phyloP scores from a whole-genome alignment of 805 yeast genomes.

The Starmerella etchellsii region DNA sequence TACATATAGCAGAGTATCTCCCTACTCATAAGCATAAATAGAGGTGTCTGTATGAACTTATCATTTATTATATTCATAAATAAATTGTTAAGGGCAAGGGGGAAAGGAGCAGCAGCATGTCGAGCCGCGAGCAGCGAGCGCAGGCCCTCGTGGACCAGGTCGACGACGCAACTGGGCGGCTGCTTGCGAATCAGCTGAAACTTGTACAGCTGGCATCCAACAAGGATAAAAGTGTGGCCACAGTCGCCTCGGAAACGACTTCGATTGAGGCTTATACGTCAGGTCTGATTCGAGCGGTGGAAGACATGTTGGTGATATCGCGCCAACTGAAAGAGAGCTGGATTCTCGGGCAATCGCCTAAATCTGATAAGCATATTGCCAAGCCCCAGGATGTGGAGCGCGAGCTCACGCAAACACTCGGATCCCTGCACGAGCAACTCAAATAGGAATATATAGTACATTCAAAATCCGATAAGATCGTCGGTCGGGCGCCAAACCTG shows the following conservation, averaged over 20 bases:
- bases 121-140: conserved; percentile 18
- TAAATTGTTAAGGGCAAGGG: too few species aligned
- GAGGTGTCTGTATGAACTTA: too few species aligned
- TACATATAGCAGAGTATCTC: too few species aligned
- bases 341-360: conserved; percentile 29
- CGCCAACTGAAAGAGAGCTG: conserved; percentile 33
- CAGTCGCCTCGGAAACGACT: conserved; percentile 30
- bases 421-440: not conserved
- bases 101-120: conserved; percentile 1
- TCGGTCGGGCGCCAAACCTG: conserved; percentile 66
- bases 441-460: not conserved
- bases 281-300: conserved; percentile 28
- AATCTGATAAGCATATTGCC: not conserved
- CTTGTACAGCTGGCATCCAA: conserved; percentile 19
- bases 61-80: too few species aligned
- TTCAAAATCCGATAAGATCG: not conserved
- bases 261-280: conserved; percentile 30
- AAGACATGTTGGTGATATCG: conserved; percentile 30
- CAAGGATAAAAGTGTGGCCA: conserved; percentile 24
- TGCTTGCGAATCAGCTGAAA: conserved; percentile 19
- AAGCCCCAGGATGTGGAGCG: not conserved
- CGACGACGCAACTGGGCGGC: conserved; percentile 21
- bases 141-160: conserved; percentile 19
- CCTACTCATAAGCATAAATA: too few species aligned
- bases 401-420: not conserved